A percentile compares a stretch with the other conserved stretches of the same genome.
Evolutionary conservation across 2,329 filamentous ascomycete genomes (phyloP).

Genomic region (Massarina eburnea): DNA sequence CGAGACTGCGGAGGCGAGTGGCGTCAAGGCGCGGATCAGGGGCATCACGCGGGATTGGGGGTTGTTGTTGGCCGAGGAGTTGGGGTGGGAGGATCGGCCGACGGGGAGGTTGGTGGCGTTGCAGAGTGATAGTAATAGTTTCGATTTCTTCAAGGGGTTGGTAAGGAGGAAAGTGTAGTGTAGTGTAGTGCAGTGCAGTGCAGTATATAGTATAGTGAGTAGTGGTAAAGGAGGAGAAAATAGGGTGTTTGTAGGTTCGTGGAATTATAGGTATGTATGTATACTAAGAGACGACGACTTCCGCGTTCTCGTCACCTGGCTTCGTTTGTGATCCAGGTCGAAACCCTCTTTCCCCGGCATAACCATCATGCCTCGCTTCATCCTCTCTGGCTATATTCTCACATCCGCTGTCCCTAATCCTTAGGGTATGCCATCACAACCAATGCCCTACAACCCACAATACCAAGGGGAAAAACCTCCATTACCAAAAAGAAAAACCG

Average conservation of each 20-base stretch:
- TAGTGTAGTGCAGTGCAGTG: neutral
- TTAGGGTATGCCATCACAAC: neutral
- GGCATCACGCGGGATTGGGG: conserved; percentile 95
- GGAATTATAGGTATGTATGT: neutral
- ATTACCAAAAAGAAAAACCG: neutral
- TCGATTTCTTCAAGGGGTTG: conserved; percentile 92
- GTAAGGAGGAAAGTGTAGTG: conserved; percentile 72
- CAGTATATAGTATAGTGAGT: neutral
- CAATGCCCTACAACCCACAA: neutral
- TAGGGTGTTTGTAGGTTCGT: neutral
- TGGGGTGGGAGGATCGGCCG: conserved; percentile 68
- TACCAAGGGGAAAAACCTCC: neutral
- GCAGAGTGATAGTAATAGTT: conserved; percentile 97
- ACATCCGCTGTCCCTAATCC: neutral
- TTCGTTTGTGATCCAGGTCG: neutral
- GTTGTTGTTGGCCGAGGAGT: conserved; percentile 79
- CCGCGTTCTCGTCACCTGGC: neutral
- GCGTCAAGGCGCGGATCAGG: conserved; percentile 72
- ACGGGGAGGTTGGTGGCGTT: conserved; percentile 81
- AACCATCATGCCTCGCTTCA: neutral
- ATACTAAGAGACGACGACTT: neutral
- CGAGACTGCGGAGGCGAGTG: conserved; percentile 69
- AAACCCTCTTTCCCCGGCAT: no score
- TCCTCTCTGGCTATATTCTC: no score
- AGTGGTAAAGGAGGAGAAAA: neutral